Conservation (phyloP, 208 protist genomes). For the Leishmania lainsoni region DNA sequence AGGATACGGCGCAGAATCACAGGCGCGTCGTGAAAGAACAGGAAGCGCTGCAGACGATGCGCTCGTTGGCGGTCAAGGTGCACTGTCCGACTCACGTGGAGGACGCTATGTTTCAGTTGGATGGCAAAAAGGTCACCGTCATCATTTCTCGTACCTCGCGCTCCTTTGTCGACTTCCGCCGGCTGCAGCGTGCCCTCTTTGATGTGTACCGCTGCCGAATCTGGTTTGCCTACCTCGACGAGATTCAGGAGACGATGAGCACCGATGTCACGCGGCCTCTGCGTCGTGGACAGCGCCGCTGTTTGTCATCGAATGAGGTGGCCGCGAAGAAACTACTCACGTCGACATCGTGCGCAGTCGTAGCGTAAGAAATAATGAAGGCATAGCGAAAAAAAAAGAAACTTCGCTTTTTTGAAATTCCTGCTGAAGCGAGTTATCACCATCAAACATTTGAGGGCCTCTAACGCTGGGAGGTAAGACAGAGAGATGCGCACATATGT, state of each 20-base stretch:
- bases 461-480: background rate
- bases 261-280: slow-evolving; percentile 47
- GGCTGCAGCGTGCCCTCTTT: slow-evolving; percentile 71
- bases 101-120: slow-evolving; percentile 79
- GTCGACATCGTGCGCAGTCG: background rate
- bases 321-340: slow-evolving; percentile 3
- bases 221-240: slow-evolving; percentile 83
- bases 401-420: background rate
- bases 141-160: slow-evolving; percentile 56
- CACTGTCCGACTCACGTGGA: slow-evolving; percentile 47
- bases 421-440: background rate
- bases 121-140: slow-evolving; percentile 80
- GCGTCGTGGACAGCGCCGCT: slow-evolving; percentile 24
- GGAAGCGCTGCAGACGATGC: slow-evolving; percentile 56
- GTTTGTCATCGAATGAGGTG: slow-evolving; percentile 6
- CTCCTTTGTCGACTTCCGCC: slow-evolving; percentile 77
- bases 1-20: slow-evolving; percentile 46
- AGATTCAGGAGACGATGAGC: slow-evolving; percentile 70
- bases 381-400: background rate
- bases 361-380: background rate
- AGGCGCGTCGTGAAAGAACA: slow-evolving; percentile 42
- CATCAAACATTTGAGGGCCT: background rate
- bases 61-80: slow-evolving; percentile 50
- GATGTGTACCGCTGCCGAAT: slow-evolving; percentile 80
- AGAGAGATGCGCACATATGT: background rate